A percentile compares a stretch with the other conserved stretches of the same genome.
Conservation (phyloP, 345 rosid species). For the Acer campestre region DNA sequence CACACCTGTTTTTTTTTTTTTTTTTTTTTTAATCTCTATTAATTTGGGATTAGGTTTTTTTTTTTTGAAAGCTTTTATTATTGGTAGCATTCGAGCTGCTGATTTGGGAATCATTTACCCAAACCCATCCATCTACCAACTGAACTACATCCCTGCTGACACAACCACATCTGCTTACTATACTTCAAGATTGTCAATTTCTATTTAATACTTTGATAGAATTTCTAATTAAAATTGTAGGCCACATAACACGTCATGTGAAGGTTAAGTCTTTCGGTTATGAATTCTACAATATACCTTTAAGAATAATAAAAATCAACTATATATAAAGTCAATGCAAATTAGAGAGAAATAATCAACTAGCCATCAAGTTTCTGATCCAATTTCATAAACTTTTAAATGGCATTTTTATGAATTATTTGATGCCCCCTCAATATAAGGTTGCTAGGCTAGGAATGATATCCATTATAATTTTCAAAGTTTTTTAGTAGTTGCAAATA, state of each 20-base stretch:
- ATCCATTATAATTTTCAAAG: background rate
- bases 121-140: too few species aligned
- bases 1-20: constrained; percentile 1
- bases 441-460: too few species aligned
- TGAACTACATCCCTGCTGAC: too few species aligned
- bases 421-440: background rate
- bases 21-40: too few species aligned
- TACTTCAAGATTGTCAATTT: background rate
- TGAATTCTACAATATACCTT: background rate
- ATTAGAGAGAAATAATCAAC: too few species aligned
- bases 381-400: background rate
- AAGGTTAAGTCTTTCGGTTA: background rate
- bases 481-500: background rate
- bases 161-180: background rate
- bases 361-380: background rate
- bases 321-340: too few species aligned
- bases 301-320: background rate
- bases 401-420: background rate
- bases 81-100: too few species aligned
- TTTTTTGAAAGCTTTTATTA: too few species aligned
- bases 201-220: background rate
- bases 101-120: too few species aligned
- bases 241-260: background rate
- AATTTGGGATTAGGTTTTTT: too few species aligned
- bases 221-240: background rate